These are phyloP conservation scores for Posidonia australis DNA, from an alignment of 106 monocot species.

Conservation along the genomic window DNA sequence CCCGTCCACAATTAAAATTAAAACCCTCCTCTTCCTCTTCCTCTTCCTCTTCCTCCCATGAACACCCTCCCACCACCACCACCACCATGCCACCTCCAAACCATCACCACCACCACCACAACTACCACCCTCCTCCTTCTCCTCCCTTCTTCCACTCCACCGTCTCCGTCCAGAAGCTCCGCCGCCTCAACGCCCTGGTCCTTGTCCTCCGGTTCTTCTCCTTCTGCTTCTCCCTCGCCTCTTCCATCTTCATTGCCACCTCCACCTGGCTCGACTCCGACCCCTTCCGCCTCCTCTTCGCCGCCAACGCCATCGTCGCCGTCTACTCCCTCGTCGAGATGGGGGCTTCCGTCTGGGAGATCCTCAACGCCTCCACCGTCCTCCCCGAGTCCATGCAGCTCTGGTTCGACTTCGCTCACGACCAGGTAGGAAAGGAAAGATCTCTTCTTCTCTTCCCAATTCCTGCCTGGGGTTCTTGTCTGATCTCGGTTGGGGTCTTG, in stretches of 20 bases:
- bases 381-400: conserved; percentile 77
- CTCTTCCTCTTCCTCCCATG: not conserved
- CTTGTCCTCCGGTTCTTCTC: conserved; percentile 51
- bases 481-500: not conserved
- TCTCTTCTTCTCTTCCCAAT: not conserved
- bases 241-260: conserved; percentile 52
- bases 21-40: not conserved
- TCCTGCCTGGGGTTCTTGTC: no score
- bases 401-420: conserved; percentile 98
- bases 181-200: conserved; percentile 23
- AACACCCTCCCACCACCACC: not conserved
- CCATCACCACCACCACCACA: not conserved
- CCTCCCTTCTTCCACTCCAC: conserved; percentile 17
- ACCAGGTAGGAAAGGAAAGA: conserved; percentile 39
- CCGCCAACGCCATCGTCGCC: conserved; percentile 77
- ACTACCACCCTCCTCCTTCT: not conserved
- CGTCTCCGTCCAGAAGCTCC: conserved; percentile 28
- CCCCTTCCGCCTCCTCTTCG: conserved; percentile 52
- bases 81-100: not conserved
- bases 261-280: conserved; percentile 34
- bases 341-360: conserved; percentile 49
- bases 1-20: not conserved
- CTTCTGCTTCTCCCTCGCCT: conserved; percentile 58
- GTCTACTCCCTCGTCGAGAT: conserved; percentile 68
- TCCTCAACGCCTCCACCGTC: conserved; percentile 47